Evolutionary conservation across 2,329 filamentous ascomycete genomes (phyloP).

Genomic region (Penicillium sp.): DNA sequence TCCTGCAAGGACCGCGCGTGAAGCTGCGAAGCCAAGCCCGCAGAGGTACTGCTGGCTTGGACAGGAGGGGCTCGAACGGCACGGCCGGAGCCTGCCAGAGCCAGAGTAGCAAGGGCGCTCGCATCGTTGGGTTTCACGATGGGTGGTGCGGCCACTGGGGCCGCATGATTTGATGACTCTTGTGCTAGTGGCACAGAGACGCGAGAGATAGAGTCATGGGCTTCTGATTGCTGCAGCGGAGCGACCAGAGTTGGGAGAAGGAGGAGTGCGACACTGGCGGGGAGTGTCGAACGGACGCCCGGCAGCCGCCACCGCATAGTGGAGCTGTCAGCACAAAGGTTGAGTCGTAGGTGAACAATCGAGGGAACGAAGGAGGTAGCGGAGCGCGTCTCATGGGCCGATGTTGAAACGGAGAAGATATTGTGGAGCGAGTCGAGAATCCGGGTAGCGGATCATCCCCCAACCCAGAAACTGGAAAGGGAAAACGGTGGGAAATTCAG

Average conservation of each 20-base stretch:
- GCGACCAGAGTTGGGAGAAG: slow-evolving; percentile 60
- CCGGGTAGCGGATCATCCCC: slow-evolving; percentile 25
- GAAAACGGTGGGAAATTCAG: neutral
- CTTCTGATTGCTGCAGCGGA: slow-evolving; percentile 59
- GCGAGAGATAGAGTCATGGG: slow-evolving; percentile 27
- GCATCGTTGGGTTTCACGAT: slow-evolving; percentile 58
- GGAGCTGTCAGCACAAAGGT: slow-evolving; percentile 37
- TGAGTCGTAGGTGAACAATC: neutral
- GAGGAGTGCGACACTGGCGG: slow-evolving; percentile 57
- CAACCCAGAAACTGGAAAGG: slow-evolving; percentile 8
- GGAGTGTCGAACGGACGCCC: slow-evolving; percentile 55
- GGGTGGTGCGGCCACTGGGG: slow-evolving; percentile 18
- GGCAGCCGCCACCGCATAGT: slow-evolving; percentile 65
- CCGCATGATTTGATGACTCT: slow-evolving; percentile 13
- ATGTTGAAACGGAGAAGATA: neutral
- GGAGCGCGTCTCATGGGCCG: slow-evolving; percentile 11
- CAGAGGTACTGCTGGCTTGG: slow-evolving; percentile 61
- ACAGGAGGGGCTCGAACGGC: slow-evolving; percentile 93
- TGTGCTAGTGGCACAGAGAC: slow-evolving; percentile 28
- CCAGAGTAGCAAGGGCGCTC: slow-evolving; percentile 96
- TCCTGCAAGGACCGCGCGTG: slow-evolving; percentile 96
- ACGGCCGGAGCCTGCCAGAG: slow-evolving; percentile 72
- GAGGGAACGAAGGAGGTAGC: neutral
- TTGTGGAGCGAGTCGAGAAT: slow-evolving; percentile 22
- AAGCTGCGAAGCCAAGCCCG: slow-evolving; percentile 75